Base-by-base conservation (phyloP, 164 flowering plant genomes). In the Stephania japonica region DNA sequence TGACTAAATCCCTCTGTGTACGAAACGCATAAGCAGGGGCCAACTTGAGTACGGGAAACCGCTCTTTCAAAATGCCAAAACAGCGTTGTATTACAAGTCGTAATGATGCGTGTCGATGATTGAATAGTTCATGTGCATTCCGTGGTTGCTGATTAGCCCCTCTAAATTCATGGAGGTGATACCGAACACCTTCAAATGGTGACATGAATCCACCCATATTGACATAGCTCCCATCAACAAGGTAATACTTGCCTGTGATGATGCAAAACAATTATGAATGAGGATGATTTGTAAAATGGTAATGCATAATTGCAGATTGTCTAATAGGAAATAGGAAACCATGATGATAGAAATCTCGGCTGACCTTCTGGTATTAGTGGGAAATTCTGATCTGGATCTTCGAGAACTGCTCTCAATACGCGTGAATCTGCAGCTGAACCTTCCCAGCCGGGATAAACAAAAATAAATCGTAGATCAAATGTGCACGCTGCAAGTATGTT, bases 361-460 rank as follows among this genome's bases (percentile, higher is more conserved):
- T 9, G 56, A 93, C 97, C 98, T 85, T 87, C 84, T 24, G 91
- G 92, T 32, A 90, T 81, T 23, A 38, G 77, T 25, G 94, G 94
- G 61, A 90, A 90, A 78, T 90, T 89, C 81, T 90, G 92, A 74
- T 89, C 87, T 26, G 92, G 92, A 73, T 90, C 88, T 71, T 82
- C 83, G 18, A 91, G 86, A 43, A 88, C 92, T 8, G 90, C 89
- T 82, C 84, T 80, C 68, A 91, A 75, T 23, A 91, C 84, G 21
- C 87, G 89, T 42, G 93, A 89, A 82, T 89, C 94, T 47, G 85
- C 73, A 69, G 83, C 91, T 59, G 93, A 90, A 18, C 97, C 97
- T 79, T 91, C 97, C 97, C 97, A 91, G 24, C 97, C 97, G 63
- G 94, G 93, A 77, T 83, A 89, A 21, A 91, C 79, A 53, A 89